Percentiles rank a stretch among this genome's conserved stretches.
Conservation (phyloP, 805 yeast species). For the Saccharomyces eubayanus region DNA sequence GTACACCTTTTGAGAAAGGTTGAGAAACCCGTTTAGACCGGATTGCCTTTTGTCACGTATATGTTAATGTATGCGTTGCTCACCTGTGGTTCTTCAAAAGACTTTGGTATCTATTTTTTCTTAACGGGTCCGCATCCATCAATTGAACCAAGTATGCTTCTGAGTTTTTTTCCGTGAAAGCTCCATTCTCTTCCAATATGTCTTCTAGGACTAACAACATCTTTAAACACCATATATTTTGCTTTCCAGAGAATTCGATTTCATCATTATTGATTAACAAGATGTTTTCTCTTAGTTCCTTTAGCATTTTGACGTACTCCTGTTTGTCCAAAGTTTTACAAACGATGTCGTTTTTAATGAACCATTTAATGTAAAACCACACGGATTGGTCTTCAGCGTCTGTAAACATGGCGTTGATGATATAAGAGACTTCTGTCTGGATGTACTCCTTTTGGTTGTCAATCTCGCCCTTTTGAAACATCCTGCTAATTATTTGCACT, state of each 20-base stretch:
- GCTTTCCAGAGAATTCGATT: slow-evolving; percentile 52
- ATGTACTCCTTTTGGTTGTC: slow-evolving; percentile 33
- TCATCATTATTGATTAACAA: slow-evolving; percentile 66
- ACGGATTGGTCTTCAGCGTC: slow-evolving; percentile 92
- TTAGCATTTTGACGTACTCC: slow-evolving; percentile 35
- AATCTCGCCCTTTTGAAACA: slow-evolving; percentile 31
- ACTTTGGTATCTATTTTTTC: slow-evolving; percentile 51
- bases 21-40: background rate
- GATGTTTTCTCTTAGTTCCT: slow-evolving; percentile 40
- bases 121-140: slow-evolving; percentile 52
- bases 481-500: slow-evolving; percentile 52
- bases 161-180: slow-evolving; percentile 12
- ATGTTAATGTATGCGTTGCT: background rate
- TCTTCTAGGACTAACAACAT: slow-evolving; percentile 42
- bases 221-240: slow-evolving; percentile 72
- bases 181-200: slow-evolving; percentile 29
- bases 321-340: slow-evolving; percentile 17
- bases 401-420: slow-evolving; percentile 79
- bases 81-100: slow-evolving; percentile 13
- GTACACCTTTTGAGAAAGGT: background rate
- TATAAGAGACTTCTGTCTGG: slow-evolving; percentile 50
- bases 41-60: background rate
- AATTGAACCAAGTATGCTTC: slow-evolving; percentile 34
- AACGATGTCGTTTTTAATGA: slow-evolving; percentile 36
- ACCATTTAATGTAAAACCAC: slow-evolving; percentile 86